A percentile compares a stretch with the other conserved stretches of the same genome.
These are phyloP conservation scores for Colletotrichum lini DNA, from an alignment of 2,329 filamentous ascomycete genomes.

Conservation along the genomic window DNA sequence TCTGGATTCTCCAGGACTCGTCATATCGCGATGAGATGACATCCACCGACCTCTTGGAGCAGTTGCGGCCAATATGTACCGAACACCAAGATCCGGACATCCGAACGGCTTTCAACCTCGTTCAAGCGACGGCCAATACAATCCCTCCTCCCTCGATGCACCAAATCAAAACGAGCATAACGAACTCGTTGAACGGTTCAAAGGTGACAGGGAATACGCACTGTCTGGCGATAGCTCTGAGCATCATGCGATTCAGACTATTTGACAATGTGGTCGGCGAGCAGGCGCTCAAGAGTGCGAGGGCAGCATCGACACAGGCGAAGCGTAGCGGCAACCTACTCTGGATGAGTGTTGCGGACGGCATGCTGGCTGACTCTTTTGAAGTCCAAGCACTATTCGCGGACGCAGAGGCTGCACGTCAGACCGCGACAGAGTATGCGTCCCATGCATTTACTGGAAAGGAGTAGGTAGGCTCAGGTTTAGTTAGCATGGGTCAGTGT, in stretches of 20 bases:
- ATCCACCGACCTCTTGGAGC: conserved; percentile 73
- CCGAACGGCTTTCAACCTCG: conserved; percentile 81
- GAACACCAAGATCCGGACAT: conserved; percentile 82
- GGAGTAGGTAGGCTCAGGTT: conserved; percentile 24
- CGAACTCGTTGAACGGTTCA: conserved; percentile 78
- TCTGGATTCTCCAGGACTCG: conserved; percentile 80
- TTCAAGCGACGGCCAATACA: conserved; percentile 77
- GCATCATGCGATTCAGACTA: conserved; percentile 86
- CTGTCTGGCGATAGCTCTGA: conserved; percentile 85
- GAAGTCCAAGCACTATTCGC: conserved; percentile 77
- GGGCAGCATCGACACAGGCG: conserved; percentile 77
- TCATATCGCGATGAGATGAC: conserved; percentile 69
- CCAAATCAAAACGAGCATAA: conserved; percentile 83
- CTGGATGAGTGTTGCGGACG: conserved; percentile 86
- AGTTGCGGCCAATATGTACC: conserved; percentile 77
- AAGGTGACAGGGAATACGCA: conserved; percentile 81
- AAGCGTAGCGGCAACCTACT: conserved; percentile 78
- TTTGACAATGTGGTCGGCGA: conserved; percentile 87
- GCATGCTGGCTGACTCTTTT: conserved; percentile 82
- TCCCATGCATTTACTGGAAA: conserved; percentile 58
- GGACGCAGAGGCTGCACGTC: conserved; percentile 58
- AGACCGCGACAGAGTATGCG: conserved; percentile 59
- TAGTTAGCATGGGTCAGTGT: conserved; percentile 14
- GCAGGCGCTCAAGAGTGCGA: conserved; percentile 82
- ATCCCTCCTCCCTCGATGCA: conserved; percentile 77